These are phyloP conservation scores for Ogataea henricii DNA, from an alignment of 805 yeast genomes.

Conservation along the genomic window DNA sequence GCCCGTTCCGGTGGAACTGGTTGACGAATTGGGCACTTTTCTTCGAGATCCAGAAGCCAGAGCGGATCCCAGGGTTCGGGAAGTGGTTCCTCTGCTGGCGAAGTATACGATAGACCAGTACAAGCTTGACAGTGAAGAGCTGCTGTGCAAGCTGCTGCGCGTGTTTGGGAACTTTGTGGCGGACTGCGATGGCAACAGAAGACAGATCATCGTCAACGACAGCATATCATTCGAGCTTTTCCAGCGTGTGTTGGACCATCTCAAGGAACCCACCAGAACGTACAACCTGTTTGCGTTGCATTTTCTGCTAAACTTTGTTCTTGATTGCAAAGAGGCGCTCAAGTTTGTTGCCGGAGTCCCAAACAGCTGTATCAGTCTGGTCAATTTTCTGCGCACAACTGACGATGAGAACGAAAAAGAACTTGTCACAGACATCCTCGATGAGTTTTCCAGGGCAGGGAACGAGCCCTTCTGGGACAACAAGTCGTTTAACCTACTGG, in stretches of 20 bases:
- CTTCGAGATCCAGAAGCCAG: constrained; percentile 5
- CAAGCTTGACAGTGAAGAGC: constrained; percentile 1
- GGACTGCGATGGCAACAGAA: constrained; percentile 14
- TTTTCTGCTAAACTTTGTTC: constrained; percentile 16
- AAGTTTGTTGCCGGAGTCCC: constrained; percentile 1
- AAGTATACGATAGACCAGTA: background rate
- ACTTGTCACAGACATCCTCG: constrained; percentile 10
- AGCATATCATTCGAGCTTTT: background rate
- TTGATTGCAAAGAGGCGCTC: constrained; percentile 9
- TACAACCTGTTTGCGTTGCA: constrained; percentile 13
- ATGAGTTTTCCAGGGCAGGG: constrained; percentile 10
- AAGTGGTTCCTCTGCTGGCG: constrained; percentile 7
- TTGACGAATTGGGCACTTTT: constrained; percentile 6
- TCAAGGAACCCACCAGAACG: background rate
- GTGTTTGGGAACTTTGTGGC: constrained; percentile 22
- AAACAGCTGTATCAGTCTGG: background rate
- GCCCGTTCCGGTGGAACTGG: background rate
- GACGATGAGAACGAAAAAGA: constrained; percentile 9
- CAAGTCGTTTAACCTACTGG: background rate
- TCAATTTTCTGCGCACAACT: background rate
- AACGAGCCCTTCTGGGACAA: background rate
- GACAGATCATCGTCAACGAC: constrained; percentile 3
- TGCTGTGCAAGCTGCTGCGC: constrained; percentile 8
- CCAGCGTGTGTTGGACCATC: background rate
- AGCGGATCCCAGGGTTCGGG: background rate